A percentile compares a stretch with the other conserved stretches of the same genome.
phyloP scores from a whole-genome alignment of 192 early-diverging fungal genomes.

The Allomyces javanicus region DNA sequence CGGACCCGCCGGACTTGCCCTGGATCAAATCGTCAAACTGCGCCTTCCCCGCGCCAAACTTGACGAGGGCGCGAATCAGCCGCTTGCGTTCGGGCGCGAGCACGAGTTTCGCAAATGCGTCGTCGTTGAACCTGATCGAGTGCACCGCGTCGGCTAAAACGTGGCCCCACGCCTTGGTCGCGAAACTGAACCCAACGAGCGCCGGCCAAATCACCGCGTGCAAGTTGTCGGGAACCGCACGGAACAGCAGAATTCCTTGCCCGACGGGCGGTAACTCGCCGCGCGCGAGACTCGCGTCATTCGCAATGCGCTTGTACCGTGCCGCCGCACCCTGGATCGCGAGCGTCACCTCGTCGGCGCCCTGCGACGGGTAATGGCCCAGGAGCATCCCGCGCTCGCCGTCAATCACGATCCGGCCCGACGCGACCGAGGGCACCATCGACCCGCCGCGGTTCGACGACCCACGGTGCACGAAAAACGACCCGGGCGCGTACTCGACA shows the following conservation, averaged over 20 bases:
- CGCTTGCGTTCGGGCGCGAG: slow-evolving; percentile 19
- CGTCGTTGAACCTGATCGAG: slow-evolving; percentile 23
- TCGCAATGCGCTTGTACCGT: slow-evolving; percentile 15
- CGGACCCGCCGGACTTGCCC: slow-evolving; percentile 28
- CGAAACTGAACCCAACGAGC: slow-evolving; percentile 31
- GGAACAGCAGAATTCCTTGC: not conserved
- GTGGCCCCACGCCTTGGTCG: slow-evolving; percentile 33
- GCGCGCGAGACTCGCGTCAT: slow-evolving; percentile 3
- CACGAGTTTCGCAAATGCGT: slow-evolving; percentile 31
- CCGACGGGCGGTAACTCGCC: not conserved
- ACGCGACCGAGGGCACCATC: not conserved
- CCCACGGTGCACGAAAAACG: slow-evolving; percentile 12
- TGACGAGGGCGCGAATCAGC: slow-evolving; percentile 26
- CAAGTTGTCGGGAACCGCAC: not conserved
- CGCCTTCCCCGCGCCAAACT: slow-evolving; percentile 14
- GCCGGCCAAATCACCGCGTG: slow-evolving; percentile 17
- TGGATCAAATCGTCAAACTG: slow-evolving; percentile 19
- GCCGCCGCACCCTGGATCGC: slow-evolving; percentile 15
- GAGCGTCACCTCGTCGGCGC: slow-evolving; percentile 20
- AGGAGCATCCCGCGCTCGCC: slow-evolving; percentile 11
- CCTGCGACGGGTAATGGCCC: slow-evolving; percentile 24
- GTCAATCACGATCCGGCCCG: slow-evolving; percentile 23
- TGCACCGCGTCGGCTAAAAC: slow-evolving; percentile 17
- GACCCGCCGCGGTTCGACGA: not conserved
- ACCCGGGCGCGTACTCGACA: slow-evolving; percentile 10